These are phyloP conservation scores for Exophiala xenobiotica DNA, from an alignment of 2,329 filamentous ascomycete species.

Conservation along the genomic window DNA sequence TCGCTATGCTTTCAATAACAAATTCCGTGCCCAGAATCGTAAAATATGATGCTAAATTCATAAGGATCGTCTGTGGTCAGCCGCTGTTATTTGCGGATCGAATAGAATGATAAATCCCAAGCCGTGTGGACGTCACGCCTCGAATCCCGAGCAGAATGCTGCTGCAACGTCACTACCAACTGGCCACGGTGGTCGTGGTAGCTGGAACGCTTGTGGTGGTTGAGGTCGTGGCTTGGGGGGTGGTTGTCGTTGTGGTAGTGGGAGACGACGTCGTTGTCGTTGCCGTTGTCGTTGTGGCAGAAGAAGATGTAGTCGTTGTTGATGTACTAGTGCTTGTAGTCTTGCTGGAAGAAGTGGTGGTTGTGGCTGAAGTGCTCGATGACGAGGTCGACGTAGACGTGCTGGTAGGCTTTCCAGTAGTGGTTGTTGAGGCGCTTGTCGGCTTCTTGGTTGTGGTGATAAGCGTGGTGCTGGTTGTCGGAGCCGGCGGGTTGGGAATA, in stretches of 20 bases:
- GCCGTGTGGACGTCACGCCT: no score
- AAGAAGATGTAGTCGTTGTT: neutral
- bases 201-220: neutral
- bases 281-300: neutral
- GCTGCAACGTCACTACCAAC: no score
- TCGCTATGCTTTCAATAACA: no score
- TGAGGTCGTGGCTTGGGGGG: neutral
- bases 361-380: neutral
- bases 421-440: neutral
- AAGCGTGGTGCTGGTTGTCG: neutral
- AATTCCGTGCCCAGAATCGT: no score
- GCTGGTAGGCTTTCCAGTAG: neutral
- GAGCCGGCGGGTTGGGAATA: slow-evolving; percentile 23
- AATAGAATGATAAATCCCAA: no score
- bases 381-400: neutral
- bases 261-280: neutral
- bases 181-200: slow-evolving; percentile 1
- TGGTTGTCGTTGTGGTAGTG: neutral
- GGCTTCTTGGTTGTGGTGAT: neutral
- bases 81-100: no score
- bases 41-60: no score
- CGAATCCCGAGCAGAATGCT: no score
- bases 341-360: neutral
- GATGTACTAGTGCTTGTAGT: neutral
- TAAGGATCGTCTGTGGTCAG: no score